Evolutionary conservation across 2,329 filamentous ascomycete genomes (phyloP).

Genomic region (Cladobotryum protrusum): DNA sequence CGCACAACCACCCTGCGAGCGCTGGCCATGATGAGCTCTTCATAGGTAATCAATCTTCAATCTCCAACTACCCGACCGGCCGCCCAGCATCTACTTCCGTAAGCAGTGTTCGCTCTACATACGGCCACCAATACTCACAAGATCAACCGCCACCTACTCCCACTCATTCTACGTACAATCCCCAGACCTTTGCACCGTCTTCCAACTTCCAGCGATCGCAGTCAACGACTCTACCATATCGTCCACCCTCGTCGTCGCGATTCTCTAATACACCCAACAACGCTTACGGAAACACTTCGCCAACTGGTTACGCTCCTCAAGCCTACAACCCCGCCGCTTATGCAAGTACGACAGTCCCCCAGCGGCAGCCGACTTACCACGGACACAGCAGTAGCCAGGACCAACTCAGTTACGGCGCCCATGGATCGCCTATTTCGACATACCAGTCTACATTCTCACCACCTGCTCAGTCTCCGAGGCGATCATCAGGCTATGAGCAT

Average conservation of each 20-base stretch:
- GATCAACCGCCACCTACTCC: constrained; percentile 38
- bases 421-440: constrained; percentile 31
- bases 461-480: constrained; percentile 21
- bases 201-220: constrained; percentile 38
- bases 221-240: constrained; percentile 46
- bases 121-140: constrained; percentile 45
- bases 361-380: constrained; percentile 46
- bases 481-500: constrained; percentile 35
- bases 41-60: constrained; percentile 42
- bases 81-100: constrained; percentile 37
- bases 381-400: constrained; percentile 39
- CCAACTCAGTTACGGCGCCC: constrained; percentile 33
- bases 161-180: constrained; percentile 58
- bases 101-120: constrained; percentile 42
- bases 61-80: constrained; percentile 16
- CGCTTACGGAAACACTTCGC: constrained; percentile 26
- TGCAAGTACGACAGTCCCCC: constrained; percentile 40
- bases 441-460: constrained; percentile 19
- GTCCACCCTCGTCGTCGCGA: constrained; percentile 32
- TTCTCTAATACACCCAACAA: constrained; percentile 33
- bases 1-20: constrained; percentile 11
- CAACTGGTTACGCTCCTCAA: constrained; percentile 45
- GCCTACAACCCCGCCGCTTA: constrained; percentile 57
- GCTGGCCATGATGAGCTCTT: constrained; percentile 56
- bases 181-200: constrained; percentile 51